phyloP scores from a whole-genome alignment of 768 basidiomycete species.

The Mycena sanguinolenta region DNA sequence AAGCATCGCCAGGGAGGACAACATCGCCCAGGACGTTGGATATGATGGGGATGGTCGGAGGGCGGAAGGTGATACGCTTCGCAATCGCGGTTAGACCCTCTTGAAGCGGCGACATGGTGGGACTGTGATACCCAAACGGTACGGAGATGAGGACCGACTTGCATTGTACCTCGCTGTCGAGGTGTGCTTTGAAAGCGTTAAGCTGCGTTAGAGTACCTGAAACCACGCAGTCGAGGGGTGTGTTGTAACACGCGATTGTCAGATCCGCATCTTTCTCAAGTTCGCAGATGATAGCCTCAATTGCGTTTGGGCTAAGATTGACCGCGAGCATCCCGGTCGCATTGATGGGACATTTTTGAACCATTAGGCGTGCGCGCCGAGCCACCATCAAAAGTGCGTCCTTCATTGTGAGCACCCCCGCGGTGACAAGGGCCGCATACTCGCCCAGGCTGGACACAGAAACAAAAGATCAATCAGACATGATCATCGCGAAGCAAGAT shows the following conservation, averaged over 20 bases:
- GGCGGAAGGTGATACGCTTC: slow-evolving; percentile 49
- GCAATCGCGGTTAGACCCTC: slow-evolving; percentile 59
- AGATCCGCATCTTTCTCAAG: slow-evolving; percentile 49
- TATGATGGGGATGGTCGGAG: slow-evolving; percentile 71
- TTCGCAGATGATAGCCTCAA: slow-evolving; percentile 52
- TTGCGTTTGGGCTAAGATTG: slow-evolving; percentile 49
- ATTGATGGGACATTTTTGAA: slow-evolving; percentile 56
- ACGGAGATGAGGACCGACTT: slow-evolving; percentile 62
- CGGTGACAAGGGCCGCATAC: slow-evolving; percentile 77
- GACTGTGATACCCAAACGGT: slow-evolving; percentile 76
- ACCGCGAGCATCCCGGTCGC: slow-evolving; percentile 76
- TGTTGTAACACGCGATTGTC: slow-evolving; percentile 74
- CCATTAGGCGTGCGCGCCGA: slow-evolving; percentile 69
- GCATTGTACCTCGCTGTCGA: slow-evolving; percentile 52
- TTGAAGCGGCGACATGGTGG: slow-evolving; percentile 72
- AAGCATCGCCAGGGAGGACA: slow-evolving; percentile 63
- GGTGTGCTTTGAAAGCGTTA: slow-evolving; percentile 52
- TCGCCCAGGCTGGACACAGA: slow-evolving; percentile 71
- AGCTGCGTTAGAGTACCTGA: slow-evolving; percentile 67
- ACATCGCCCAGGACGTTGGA: slow-evolving; percentile 72
- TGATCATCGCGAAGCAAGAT: slow-evolving; percentile 2
- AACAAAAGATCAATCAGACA: neutral
- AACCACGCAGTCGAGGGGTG: slow-evolving; percentile 67
- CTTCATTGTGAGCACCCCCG: slow-evolving; percentile 68
- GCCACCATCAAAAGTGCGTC: slow-evolving; percentile 72